A percentile compares a stretch with the other conserved stretches of the same genome.
Conservation (phyloP, 2,329 filamentous ascomycete species). For the Drechslerella dactyloides region DNA sequence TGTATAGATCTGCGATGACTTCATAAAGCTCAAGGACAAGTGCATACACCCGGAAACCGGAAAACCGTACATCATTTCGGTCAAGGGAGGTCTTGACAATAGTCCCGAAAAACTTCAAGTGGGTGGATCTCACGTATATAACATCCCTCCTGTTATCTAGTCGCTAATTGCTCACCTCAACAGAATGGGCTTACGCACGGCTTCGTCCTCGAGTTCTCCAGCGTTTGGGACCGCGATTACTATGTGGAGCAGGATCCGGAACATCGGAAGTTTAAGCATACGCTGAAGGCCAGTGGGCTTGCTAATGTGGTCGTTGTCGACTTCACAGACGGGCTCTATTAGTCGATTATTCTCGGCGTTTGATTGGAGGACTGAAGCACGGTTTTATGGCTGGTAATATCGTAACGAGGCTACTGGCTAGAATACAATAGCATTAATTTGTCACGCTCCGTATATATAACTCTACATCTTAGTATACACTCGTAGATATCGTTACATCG, state of each 20-base stretch:
- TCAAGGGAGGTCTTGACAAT: conserved; percentile 49
- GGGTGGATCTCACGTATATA: background rate
- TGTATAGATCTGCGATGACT: conserved; percentile 38
- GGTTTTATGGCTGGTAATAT: no score
- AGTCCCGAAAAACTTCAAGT: conserved; percentile 37
- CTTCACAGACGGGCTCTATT: conserved; percentile 55
- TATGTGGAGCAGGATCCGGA: conserved; percentile 59
- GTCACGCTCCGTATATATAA: background rate
- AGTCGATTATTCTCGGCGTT: background rate
- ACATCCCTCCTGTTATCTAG: background rate
- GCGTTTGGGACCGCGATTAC: conserved; percentile 59
- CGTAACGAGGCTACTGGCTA: no score
- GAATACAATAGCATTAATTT: no score
- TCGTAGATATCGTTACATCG: no score
- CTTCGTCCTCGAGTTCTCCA: conserved; percentile 60
- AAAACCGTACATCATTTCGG: conserved; percentile 50
- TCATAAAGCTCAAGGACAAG: conserved; percentile 41
- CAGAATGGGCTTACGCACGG: conserved; percentile 60
- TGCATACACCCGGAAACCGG: conserved; percentile 44
- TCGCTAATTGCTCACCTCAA: background rate
- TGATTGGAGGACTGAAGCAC: no score
- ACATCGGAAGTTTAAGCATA: conserved; percentile 58
- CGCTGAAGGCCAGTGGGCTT: conserved; percentile 55
- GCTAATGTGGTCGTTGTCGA: conserved; percentile 60
- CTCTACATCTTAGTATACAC: no score